phyloP scores from a whole-genome alignment of 1,284 basidiomycete genomes.

The Kwoniella shivajii region DNA sequence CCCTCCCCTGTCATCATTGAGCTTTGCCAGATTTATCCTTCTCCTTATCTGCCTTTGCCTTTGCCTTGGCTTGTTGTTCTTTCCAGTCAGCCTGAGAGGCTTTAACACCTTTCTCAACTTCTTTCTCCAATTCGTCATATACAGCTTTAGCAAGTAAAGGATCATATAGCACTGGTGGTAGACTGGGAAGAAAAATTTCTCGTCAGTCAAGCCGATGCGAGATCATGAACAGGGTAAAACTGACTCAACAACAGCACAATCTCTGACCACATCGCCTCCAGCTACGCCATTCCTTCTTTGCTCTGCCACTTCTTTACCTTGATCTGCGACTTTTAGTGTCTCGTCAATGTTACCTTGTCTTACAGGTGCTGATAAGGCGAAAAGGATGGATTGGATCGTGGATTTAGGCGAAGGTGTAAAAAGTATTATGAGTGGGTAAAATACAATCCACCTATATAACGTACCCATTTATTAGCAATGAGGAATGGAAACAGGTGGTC shows the following conservation, averaged over 20 bases:
- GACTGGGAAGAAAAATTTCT: conserved; percentile 13
- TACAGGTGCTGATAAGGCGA: conserved; percentile 48
- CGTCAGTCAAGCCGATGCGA: not conserved
- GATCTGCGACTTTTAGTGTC: conserved; percentile 16
- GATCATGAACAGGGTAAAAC: conserved; percentile 9
- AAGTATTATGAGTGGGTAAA: conserved; percentile 45
- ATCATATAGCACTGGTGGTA: conserved; percentile 41
- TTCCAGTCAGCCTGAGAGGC: conserved; percentile 7
- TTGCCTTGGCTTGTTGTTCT: conserved; percentile 9
- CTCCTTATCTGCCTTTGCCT: not conserved
- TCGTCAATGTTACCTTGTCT: conserved; percentile 32
- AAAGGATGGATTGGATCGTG: conserved; percentile 46
- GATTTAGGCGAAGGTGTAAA: conserved; percentile 46
- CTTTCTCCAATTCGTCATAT: conserved; percentile 43
- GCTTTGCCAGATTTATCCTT: not conserved
- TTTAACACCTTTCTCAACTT: conserved; percentile 45
- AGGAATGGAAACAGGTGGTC: too few species aligned
- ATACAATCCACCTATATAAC: conserved; percentile 36
- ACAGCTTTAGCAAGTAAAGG: conserved; percentile 35
- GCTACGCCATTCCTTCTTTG: conserved; percentile 34
- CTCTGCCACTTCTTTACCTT: conserved; percentile 20
- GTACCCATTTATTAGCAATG: too few species aligned
- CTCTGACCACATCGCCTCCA: conserved; percentile 48
- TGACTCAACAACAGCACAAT: conserved; percentile 50
- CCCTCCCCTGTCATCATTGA: not conserved